Evolutionary conservation across 805 yeast genomes (phyloP).

Genomic region (Lachancea fermentati): DNA sequence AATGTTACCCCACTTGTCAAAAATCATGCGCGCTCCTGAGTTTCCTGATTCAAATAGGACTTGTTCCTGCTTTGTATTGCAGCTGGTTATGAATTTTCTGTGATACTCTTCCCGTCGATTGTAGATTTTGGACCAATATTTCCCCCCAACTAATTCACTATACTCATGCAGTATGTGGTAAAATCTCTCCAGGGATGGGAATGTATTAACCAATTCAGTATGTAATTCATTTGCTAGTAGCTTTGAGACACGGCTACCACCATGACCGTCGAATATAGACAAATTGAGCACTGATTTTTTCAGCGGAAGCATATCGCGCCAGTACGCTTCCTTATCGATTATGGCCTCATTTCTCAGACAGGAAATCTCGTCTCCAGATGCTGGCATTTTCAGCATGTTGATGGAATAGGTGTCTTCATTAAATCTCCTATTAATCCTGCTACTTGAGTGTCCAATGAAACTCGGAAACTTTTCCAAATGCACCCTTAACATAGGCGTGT

Average conservation of each 20-base stretch:
- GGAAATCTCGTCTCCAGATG: slow-evolving; percentile 23
- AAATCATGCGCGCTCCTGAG: slow-evolving; percentile 31
- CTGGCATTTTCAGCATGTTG: slow-evolving; percentile 48
- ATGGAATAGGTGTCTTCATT: slow-evolving; percentile 83
- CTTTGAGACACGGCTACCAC: slow-evolving; percentile 70
- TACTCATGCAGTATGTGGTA: slow-evolving; percentile 49
- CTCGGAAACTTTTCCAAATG: slow-evolving; percentile 29
- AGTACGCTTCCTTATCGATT: slow-evolving; percentile 18
- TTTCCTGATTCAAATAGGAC: slow-evolving; percentile 20
- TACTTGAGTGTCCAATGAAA: slow-evolving; percentile 66
- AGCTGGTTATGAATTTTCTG: slow-evolving; percentile 30
- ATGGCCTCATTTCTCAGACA: slow-evolving; percentile 14
- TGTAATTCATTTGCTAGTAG: slow-evolving; percentile 53
- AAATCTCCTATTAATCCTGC: slow-evolving; percentile 66
- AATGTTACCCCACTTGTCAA: slow-evolving; percentile 33
- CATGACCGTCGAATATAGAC: slow-evolving; percentile 91
- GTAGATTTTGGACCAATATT: slow-evolving; percentile 82
- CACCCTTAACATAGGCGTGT: slow-evolving; percentile 18
- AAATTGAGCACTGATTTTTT: slow-evolving; percentile 51
- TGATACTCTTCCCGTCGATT: slow-evolving; percentile 38
- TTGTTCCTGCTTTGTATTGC: slow-evolving; percentile 33
- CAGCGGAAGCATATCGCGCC: slow-evolving; percentile 9
- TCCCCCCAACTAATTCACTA: slow-evolving; percentile 55
- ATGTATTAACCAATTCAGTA: slow-evolving; percentile 43
- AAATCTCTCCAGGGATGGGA: slow-evolving; percentile 31